Percentiles rank a stretch among this genome's conserved stretches.
phyloP scores from a whole-genome alignment of 2,329 filamentous ascomycete genomes.

The Sporothrix euskadiensis region DNA sequence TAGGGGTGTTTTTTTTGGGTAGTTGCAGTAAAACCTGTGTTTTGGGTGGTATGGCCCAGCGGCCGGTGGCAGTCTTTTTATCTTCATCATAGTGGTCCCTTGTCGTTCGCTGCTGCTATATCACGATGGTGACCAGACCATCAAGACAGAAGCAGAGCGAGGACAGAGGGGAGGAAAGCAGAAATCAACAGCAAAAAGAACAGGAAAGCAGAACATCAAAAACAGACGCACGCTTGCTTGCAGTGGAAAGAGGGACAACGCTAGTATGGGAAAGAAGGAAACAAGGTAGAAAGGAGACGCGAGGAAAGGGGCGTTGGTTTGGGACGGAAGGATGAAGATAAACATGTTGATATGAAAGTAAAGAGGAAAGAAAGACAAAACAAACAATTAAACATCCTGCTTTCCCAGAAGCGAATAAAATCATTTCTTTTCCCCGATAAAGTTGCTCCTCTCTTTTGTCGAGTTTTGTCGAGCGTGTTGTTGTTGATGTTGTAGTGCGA shows the following conservation, averaged over 20 bases:
- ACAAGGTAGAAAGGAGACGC: not conserved
- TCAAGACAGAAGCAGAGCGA: not conserved
- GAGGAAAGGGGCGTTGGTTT: not conserved
- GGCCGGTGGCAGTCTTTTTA: conserved; percentile 24
- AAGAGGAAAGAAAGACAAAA: not conserved
- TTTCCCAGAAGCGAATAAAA: not conserved
- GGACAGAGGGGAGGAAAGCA: not conserved
- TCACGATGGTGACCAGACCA: conserved; percentile 29
- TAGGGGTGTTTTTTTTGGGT: conserved; percentile 2
- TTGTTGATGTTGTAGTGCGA: not conserved
- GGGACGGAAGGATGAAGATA: not conserved
- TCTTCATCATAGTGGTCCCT: not conserved
- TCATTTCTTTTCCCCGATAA: not conserved
- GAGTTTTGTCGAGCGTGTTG: not conserved
- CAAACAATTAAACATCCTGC: not conserved
- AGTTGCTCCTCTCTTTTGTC: not conserved
- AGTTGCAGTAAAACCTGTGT: not conserved
- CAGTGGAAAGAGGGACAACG: not conserved
- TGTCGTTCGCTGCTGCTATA: not conserved
- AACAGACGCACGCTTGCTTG: conserved; percentile 1
- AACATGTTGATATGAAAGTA: not conserved
- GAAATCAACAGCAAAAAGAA: not conserved
- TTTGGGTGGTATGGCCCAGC: conserved; percentile 19
- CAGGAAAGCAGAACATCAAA: not conserved
- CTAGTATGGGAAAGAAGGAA: not conserved